These are phyloP conservation scores for Cercospora sojina DNA, from an alignment of 2,329 filamentous ascomycete genomes.

Conservation along the genomic window DNA sequence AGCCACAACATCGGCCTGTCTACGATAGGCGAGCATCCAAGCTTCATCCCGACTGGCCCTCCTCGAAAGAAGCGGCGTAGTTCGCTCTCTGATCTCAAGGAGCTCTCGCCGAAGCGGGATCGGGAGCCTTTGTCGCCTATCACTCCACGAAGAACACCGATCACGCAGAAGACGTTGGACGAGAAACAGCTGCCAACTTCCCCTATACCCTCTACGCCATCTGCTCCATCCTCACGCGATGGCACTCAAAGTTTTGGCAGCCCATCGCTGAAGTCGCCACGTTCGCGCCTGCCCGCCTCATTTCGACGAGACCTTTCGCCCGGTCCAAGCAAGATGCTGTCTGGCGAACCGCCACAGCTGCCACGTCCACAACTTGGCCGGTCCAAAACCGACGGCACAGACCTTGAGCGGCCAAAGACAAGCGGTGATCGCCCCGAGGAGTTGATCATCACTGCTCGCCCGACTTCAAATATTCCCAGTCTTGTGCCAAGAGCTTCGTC, in stretches of 20 bases:
- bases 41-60: constrained; percentile 46
- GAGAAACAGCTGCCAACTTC: constrained; percentile 39
- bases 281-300: constrained; percentile 38
- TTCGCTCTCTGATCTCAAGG: constrained; percentile 82
- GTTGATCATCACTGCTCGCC: constrained; percentile 30
- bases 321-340: constrained; percentile 27
- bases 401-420: constrained; percentile 34
- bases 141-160: constrained; percentile 26
- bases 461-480: constrained; percentile 53
- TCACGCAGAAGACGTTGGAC: constrained; percentile 25
- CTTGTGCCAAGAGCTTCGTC: constrained; percentile 40
- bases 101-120: constrained; percentile 43
- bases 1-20: constrained; percentile 41
- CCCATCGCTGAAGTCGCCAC: constrained; percentile 37
- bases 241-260: constrained; percentile 43
- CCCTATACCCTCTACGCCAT: constrained; percentile 38
- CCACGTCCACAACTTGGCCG: constrained; percentile 35
- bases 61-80: constrained; percentile 80
- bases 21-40: constrained; percentile 51
- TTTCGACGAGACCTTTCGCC: constrained; percentile 49
- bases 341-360: constrained; percentile 11
- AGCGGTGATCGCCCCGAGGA: constrained; percentile 31
- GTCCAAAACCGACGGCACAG: constrained; percentile 27
- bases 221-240: constrained; percentile 37
- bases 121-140: constrained; percentile 28